These are phyloP conservation scores for Fabrea salina DNA, from an alignment of 169 alveolate species.

Conservation along the genomic window DNA sequence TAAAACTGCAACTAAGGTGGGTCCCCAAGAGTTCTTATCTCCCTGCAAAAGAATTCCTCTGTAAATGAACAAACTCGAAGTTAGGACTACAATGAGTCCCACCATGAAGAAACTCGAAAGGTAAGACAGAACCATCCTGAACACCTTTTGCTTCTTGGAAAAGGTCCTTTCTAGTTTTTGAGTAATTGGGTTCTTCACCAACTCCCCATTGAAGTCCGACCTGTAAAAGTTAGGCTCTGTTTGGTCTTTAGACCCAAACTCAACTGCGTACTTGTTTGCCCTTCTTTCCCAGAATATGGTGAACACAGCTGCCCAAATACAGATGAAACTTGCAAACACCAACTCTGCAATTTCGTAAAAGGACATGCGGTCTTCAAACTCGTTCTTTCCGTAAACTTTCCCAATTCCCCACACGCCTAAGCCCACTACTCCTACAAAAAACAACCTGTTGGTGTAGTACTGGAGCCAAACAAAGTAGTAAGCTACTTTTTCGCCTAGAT, in stretches of 20 bases:
- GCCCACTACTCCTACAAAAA: background rate
- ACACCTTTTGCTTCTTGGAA: slow-evolving; percentile 7
- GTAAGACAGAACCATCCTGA: slow-evolving; percentile 21
- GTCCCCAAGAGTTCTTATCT: slow-evolving; percentile 3
- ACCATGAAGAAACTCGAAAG: slow-evolving; percentile 33
- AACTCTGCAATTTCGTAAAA: slow-evolving; percentile 6
- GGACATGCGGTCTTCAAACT: background rate
- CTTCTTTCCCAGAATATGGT: slow-evolving; percentile 44
- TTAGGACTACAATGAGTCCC: slow-evolving; percentile 29
- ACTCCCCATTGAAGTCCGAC: slow-evolving; percentile 33
- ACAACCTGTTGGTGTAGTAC: slow-evolving; percentile 36
- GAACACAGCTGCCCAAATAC: slow-evolving; percentile 46
- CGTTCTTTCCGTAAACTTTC: background rate
- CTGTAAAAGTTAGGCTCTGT: slow-evolving; percentile 36
- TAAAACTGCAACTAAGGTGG: slow-evolving; percentile 35
- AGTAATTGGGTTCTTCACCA: slow-evolving; percentile 31
- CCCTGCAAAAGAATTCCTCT: slow-evolving; percentile 1
- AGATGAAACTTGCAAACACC: slow-evolving; percentile 35
- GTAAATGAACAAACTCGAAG: slow-evolving; percentile 34
- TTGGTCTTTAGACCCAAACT: slow-evolving; percentile 42
- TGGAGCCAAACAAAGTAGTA: slow-evolving; percentile 40
- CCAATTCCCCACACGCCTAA: slow-evolving; percentile 30
- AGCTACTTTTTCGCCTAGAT: slow-evolving; percentile 48
- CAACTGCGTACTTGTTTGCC: slow-evolving; percentile 25
- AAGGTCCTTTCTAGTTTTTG: slow-evolving; percentile 28